Percentiles rank a stretch among this genome's conserved stretches.
These are phyloP conservation scores for Sporodiniella umbellata DNA, from an alignment of 371 early-diverging fungal genomes.

Conservation along the genomic window DNA sequence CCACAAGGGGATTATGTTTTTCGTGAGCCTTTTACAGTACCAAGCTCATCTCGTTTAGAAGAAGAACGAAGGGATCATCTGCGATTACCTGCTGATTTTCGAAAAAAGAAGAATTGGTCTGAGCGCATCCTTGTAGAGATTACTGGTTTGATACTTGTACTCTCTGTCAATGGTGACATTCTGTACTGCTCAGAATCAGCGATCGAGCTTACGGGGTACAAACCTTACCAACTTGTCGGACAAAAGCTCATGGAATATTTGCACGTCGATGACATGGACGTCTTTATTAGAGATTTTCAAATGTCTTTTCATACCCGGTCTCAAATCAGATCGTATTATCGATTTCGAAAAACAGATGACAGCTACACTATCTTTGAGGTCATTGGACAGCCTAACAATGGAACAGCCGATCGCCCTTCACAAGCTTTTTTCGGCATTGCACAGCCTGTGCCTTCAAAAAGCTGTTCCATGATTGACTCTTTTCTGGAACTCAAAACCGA, in stretches of 20 bases:
- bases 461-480: conserved; percentile 47
- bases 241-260: conserved; percentile 52
- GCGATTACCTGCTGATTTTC: conserved; percentile 35
- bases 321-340: conserved; percentile 43
- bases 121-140: conserved; percentile 58
- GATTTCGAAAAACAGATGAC: conserved; percentile 52
- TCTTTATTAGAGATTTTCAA: conserved; percentile 46
- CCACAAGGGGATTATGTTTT: neutral
- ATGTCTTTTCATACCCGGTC: conserved; percentile 41
- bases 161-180: conserved; percentile 53
- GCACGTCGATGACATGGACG: conserved; percentile 58
- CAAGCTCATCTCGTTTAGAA: neutral
- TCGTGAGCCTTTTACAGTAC: neutral
- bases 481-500: conserved; percentile 56
- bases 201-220: conserved; percentile 49
- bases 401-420: conserved; percentile 23
- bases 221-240: conserved; percentile 56
- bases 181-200: conserved; percentile 59
- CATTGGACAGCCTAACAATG: conserved; percentile 44
- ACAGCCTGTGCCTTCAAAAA: conserved; percentile 47
- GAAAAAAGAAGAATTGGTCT: conserved; percentile 51
- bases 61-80: neutral
- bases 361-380: conserved; percentile 46
- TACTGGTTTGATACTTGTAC: conserved; percentile 60
- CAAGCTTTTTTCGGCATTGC: conserved; percentile 53